A percentile compares a stretch with the other conserved stretches of the same genome.
Evolutionary conservation across 2,329 filamentous ascomycete genomes (phyloP).

Genomic region (Chaetomiaceae sp.): DNA sequence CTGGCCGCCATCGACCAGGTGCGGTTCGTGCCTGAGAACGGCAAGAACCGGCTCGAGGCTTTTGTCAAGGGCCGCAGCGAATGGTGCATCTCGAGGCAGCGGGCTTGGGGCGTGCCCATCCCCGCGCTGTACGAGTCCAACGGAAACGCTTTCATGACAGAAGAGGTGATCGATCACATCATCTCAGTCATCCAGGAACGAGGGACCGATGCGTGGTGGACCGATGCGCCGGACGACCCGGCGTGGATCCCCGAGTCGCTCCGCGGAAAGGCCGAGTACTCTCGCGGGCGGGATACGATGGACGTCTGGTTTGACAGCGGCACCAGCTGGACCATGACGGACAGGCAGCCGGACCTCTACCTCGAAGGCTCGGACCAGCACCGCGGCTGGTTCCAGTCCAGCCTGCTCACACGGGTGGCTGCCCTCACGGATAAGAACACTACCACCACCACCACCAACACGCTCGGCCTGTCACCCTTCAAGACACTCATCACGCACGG

Average conservation of each 20-base stretch:
- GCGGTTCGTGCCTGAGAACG: slow-evolving; percentile 70
- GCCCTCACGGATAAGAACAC: slow-evolving; percentile 49
- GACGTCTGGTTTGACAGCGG: slow-evolving; percentile 99
- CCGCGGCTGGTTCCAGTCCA: slow-evolving; percentile 97
- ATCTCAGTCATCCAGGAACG: slow-evolving; percentile 70
- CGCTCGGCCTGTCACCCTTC: slow-evolving; percentile 60
- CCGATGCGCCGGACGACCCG: slow-evolving; percentile 67
- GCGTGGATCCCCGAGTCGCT: slow-evolving; percentile 71
- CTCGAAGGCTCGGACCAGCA: slow-evolving; percentile 95
- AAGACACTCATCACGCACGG: slow-evolving; percentile 90
- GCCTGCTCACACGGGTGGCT: slow-evolving; percentile 79
- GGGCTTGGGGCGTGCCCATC: slow-evolving; percentile 95
- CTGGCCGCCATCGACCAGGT: slow-evolving; percentile 66
- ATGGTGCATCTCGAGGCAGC: slow-evolving; percentile 96
- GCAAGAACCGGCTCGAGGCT: slow-evolving; percentile 70
- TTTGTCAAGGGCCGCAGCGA: slow-evolving; percentile 86
- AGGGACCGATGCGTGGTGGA: slow-evolving; percentile 93
- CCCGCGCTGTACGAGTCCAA: slow-evolving; percentile 75
- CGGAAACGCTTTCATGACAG: slow-evolving; percentile 72
- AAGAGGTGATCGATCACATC: slow-evolving; percentile 77
- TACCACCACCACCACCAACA: slow-evolving; percentile 34
- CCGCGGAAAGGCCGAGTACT: slow-evolving; percentile 49
- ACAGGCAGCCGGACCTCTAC: slow-evolving; percentile 70
- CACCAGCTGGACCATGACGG: slow-evolving; percentile 73
- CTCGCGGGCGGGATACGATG: slow-evolving; percentile 90